A percentile compares a stretch with the other conserved stretches of the same genome.
phyloP scores from a whole-genome alignment of 2,329 filamentous ascomycete species.

The Aureobasidium melanogenum region DNA sequence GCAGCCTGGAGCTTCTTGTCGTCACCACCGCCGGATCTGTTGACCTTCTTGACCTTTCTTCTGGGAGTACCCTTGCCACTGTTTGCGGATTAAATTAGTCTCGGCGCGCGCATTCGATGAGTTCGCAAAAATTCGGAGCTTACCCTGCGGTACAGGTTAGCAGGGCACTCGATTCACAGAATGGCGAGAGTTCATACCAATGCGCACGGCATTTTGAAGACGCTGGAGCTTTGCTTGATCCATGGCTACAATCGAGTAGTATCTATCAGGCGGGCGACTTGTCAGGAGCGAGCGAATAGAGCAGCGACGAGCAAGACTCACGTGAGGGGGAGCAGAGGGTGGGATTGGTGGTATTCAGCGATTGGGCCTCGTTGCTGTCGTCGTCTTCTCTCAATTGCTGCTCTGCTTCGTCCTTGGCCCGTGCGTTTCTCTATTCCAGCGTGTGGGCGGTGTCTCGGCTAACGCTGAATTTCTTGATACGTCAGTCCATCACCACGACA shows the following conservation, averaged over 20 bases:
- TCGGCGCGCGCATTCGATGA: neutral
- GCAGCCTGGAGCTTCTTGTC: conserved; percentile 99
- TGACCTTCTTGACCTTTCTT: conserved; percentile 97
- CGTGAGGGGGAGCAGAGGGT: neutral
- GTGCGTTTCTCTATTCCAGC: conserved; percentile 1
- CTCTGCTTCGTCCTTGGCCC: neutral
- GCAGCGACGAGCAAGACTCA: neutral
- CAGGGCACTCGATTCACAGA: neutral
- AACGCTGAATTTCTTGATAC: neutral
- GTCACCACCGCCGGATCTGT: conserved; percentile 84
- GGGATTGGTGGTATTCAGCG: neutral
- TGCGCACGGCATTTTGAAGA: conserved; percentile 59
- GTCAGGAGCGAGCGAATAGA: neutral
- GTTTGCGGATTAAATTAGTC: conserved; percentile 19
- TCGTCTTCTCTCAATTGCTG: conserved; percentile 1
- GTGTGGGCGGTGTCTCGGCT: neutral
- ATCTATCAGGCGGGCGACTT: neutral
- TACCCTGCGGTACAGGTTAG: conserved; percentile 26
- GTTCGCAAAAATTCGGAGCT: conserved; percentile 14
- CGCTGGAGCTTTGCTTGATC: conserved; percentile 58
- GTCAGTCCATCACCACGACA: neutral
- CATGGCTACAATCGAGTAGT: conserved; percentile 26
- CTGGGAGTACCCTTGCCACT: conserved; percentile 97
- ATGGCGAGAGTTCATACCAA: conserved; percentile 47
- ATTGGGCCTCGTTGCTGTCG: conserved; percentile 8